phyloP scores from a whole-genome alignment of 257 asterid species.

The Solanum infundibuliforme region DNA sequence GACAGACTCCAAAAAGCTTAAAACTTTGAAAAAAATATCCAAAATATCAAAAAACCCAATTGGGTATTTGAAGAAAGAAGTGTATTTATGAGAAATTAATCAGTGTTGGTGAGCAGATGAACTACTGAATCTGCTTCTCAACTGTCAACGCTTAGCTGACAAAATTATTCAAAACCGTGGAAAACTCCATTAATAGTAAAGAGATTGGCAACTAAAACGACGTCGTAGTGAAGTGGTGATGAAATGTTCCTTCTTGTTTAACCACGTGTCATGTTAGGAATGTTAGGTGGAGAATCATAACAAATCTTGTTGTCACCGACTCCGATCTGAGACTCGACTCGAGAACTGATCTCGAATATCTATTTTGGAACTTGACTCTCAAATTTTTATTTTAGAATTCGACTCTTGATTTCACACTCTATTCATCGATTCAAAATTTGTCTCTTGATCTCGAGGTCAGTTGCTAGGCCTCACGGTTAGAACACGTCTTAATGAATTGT shows the following conservation, averaged over 20 bases:
- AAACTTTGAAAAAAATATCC: not conserved
- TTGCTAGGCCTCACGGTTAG: accelerated
- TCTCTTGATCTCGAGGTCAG: not conserved
- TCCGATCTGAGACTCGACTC: not conserved
- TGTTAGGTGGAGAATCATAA: not conserved
- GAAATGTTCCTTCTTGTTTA: not conserved
- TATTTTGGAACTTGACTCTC: not conserved
- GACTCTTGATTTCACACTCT: accelerated
- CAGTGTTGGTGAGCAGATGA: not conserved
- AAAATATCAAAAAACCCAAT: not conserved
- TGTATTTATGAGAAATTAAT: not conserved
- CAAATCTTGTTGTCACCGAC: not conserved
- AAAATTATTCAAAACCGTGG: not conserved
- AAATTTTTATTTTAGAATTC: not conserved
- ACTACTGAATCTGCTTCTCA: not conserved
- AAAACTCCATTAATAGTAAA: not conserved
- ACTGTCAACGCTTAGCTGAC: not conserved
- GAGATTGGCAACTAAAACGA: not conserved
- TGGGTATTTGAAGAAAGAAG: not conserved
- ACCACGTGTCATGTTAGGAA: not conserved
- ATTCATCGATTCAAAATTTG: accelerated
- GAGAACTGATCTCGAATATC: accelerated
- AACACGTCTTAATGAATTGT: accelerated
- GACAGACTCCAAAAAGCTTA: not conserved
- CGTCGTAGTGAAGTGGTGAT: not conserved